These are phyloP conservation scores for Irpex lacteus DNA, from an alignment of 1,284 basidiomycete genomes.

Conservation along the genomic window DNA sequence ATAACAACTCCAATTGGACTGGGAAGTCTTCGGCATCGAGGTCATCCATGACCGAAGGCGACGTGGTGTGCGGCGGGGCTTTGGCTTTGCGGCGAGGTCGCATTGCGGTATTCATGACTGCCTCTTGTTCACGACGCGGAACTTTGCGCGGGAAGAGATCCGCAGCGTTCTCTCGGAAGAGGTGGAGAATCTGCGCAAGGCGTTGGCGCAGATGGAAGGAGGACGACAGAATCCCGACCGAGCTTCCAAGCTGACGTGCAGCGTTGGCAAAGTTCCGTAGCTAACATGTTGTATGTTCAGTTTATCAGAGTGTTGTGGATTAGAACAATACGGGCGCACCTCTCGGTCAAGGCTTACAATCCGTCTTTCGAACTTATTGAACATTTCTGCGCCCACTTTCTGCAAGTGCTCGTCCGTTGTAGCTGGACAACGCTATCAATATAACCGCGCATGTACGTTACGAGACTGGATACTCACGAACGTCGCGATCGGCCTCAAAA, in stretches of 20 bases:
- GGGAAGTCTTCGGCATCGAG: slow-evolving; percentile 66
- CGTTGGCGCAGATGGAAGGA: slow-evolving; percentile 67
- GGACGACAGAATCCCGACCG: slow-evolving; percentile 69
- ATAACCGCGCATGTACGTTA: background rate
- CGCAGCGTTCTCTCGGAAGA: slow-evolving; percentile 70
- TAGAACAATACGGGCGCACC: slow-evolving; percentile 32
- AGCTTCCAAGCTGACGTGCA: slow-evolving; percentile 68
- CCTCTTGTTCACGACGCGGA: slow-evolving; percentile 41
- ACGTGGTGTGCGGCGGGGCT: slow-evolving; percentile 41
- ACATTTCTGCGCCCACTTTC: slow-evolving; percentile 58
- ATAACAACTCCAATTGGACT: slow-evolving; percentile 54
- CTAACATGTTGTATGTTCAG: slow-evolving; percentile 29
- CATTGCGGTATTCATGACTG: slow-evolving; percentile 34
- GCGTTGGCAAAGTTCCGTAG: slow-evolving; percentile 71
- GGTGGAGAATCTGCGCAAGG: slow-evolving; percentile 58
- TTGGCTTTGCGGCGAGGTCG: slow-evolving; percentile 27
- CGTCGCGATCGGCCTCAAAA: slow-evolving; percentile 61
- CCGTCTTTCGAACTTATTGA: slow-evolving; percentile 57
- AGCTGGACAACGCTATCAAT: slow-evolving; percentile 34
- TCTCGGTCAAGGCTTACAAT: slow-evolving; percentile 65
- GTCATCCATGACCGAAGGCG: slow-evolving; percentile 50
- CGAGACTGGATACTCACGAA: slow-evolving; percentile 45
- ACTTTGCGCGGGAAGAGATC: slow-evolving; percentile 68
- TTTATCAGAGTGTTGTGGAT: background rate
- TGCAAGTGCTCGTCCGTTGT: slow-evolving; percentile 67